Conservation (phyloP, 129 eudicot genomes). For the Artemisia argyi region DNA sequence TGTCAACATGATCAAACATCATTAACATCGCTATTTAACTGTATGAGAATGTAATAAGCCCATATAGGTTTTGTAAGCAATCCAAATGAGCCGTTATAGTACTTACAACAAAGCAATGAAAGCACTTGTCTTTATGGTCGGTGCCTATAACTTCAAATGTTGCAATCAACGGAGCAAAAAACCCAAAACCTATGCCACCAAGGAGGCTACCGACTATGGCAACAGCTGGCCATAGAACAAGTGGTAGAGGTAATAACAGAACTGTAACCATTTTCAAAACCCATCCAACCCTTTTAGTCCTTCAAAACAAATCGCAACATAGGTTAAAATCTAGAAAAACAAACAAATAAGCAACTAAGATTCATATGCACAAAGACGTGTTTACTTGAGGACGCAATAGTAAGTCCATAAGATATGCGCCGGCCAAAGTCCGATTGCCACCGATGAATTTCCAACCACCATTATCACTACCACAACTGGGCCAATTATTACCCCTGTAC, state of each 20-base stretch:
- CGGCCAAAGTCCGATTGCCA: slow-evolving; percentile 82
- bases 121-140: slow-evolving; percentile 47
- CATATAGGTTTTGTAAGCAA: background rate
- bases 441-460: slow-evolving; percentile 67
- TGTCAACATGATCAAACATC: no score
- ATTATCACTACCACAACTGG: slow-evolving; percentile 55
- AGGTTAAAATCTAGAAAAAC: background rate
- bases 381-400: slow-evolving; percentile 72
- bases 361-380: background rate
- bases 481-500: slow-evolving; percentile 57
- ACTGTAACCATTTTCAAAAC: slow-evolving; percentile 55
- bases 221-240: slow-evolving; percentile 65
- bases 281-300: slow-evolving; percentile 83
- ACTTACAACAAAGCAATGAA: slow-evolving; percentile 76
- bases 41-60: no score
- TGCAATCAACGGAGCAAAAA: slow-evolving; percentile 78
- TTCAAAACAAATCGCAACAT: slow-evolving; percentile 24
- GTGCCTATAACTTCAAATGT: slow-evolving; percentile 83
- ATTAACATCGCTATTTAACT: no score
- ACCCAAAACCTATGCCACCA: slow-evolving; percentile 79
- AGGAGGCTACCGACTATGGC: slow-evolving; percentile 63
- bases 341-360: background rate
- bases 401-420: slow-evolving; percentile 95
- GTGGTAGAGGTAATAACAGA: slow-evolving; percentile 62
- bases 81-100: background rate